Evolutionary conservation across 176 grass and related monocot genomes (phyloP).

Genomic region (Rhynchospora tenuis): DNA sequence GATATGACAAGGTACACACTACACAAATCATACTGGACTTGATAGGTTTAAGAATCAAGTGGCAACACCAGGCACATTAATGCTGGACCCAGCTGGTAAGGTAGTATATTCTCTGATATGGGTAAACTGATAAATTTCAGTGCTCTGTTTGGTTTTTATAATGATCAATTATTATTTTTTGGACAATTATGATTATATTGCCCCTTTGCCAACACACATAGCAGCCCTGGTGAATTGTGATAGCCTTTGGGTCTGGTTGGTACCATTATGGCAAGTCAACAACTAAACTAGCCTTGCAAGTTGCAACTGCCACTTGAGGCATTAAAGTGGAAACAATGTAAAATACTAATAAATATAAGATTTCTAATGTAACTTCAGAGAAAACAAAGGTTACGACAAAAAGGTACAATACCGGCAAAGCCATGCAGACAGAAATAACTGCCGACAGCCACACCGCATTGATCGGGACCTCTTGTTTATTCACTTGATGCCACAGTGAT

Average conservation of each 20-base stretch:
- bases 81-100: too few relatives aligned
- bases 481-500: constrained; percentile 47
- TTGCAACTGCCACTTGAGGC: not conserved
- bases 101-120: not conserved
- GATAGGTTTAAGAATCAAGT: too few relatives aligned
- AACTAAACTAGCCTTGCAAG: not conserved
- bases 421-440: constrained; percentile 43
- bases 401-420: constrained; percentile 28
- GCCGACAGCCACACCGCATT: constrained; percentile 52
- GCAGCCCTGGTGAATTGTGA: too few relatives aligned
- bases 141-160: not conserved
- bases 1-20: too few relatives aligned
- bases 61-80: too few relatives aligned
- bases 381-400: not conserved
- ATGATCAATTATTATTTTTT: not conserved
- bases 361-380: not conserved
- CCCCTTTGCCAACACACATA: too few relatives aligned
- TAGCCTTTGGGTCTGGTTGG: not conserved
- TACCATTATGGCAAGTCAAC: not conserved
- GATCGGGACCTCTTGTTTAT: constrained; percentile 43
- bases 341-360: not conserved
- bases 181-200: not conserved
- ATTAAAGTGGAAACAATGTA: not conserved
- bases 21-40: too few relatives aligned
- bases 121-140: not conserved